A percentile compares a stretch with the other conserved stretches of the same genome.
Conservation (phyloP, 23 red algal genomes). For the Gracilaria domingensis region DNA sequence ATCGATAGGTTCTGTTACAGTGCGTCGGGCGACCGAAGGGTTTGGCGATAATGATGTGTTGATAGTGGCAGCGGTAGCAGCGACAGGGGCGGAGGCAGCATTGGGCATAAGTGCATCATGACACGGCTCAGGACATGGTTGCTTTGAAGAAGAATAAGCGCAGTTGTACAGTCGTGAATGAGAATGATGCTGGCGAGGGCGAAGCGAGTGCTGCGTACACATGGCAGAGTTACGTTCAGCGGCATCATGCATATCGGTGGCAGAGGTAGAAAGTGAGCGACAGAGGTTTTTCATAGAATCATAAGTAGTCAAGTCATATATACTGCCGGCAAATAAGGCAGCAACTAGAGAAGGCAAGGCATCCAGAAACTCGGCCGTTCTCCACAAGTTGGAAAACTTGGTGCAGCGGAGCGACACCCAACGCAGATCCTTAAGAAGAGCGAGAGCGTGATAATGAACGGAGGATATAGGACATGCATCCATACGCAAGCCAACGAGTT, state of each 20-base stretch:
- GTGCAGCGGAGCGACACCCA: slow-evolving; percentile 69
- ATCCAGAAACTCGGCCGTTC: slow-evolving; percentile 39
- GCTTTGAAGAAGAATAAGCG: slow-evolving; percentile 26
- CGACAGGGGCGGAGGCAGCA: neutral
- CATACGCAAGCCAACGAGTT: slow-evolving; percentile 16
- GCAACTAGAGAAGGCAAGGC: slow-evolving; percentile 29
- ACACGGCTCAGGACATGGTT: neutral
- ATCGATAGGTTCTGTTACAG: slow-evolving; percentile 5
- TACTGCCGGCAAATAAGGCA: slow-evolving; percentile 33
- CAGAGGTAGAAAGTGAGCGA: neutral
- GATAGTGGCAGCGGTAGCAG: neutral
- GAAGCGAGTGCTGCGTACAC: neutral
- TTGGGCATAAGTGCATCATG: neutral
- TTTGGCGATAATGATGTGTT: neutral
- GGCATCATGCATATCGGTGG: slow-evolving; percentile 5
- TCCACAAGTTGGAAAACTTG: slow-evolving; percentile 50
- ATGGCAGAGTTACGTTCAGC: neutral
- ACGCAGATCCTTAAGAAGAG: slow-evolving; percentile 32
- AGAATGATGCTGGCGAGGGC: neutral
- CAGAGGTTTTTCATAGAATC: slow-evolving; percentile 30
- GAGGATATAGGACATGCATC: slow-evolving; percentile 35
- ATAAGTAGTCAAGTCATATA: neutral
- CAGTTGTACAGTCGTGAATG: neutral
- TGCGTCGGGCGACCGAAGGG: neutral
- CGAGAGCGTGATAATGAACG: slow-evolving; percentile 17